Evolutionary conservation across 2,329 filamentous ascomycete genomes (phyloP).

Genomic region (Trichoderma sp.): DNA sequence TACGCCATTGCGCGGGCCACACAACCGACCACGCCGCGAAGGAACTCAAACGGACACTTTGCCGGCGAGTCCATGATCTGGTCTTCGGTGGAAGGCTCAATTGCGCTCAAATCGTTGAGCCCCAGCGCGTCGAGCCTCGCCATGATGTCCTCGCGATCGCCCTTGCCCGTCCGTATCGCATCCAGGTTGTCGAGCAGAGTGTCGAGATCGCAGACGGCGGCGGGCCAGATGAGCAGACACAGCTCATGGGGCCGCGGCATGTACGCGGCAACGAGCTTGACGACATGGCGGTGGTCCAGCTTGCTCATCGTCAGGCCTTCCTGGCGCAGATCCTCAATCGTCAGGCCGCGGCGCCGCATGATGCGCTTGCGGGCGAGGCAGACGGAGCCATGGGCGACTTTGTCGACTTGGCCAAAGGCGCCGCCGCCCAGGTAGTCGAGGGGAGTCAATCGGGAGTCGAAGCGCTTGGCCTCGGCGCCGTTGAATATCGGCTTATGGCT

Average conservation of each 20-base stretch:
- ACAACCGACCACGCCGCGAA: constrained; percentile 48
- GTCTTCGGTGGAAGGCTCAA: constrained; percentile 34
- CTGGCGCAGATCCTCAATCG: constrained; percentile 46
- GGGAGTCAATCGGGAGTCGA: constrained; percentile 37
- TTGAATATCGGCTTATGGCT: constrained; percentile 38
- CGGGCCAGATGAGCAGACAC: constrained; percentile 51
- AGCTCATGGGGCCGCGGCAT: constrained; percentile 44
- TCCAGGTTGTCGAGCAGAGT: constrained; percentile 48
- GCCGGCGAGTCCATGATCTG: constrained; percentile 30
- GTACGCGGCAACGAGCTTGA: constrained; percentile 51
- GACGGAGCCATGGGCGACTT: constrained; percentile 45
- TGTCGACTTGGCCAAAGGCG: constrained; percentile 48
- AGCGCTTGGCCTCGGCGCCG: constrained; percentile 38
- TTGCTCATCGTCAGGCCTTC: constrained; percentile 52
- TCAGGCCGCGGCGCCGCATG: constrained; percentile 39
- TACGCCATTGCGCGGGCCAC: constrained; percentile 47
- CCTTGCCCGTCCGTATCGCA: constrained; percentile 40
- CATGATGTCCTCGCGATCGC: constrained; percentile 45
- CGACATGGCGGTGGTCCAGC: constrained; percentile 50
- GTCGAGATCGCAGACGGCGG: constrained; percentile 49
- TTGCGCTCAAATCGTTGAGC: constrained; percentile 40
- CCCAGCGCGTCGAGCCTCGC: constrained; percentile 43
- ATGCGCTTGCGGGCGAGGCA: constrained; percentile 50
- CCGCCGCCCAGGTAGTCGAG: constrained; percentile 46
- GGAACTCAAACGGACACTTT: constrained; percentile 44